Evolutionary conservation across 352 stramenopile species (phyloP).

Genomic region (Pythium folliculosum): DNA sequence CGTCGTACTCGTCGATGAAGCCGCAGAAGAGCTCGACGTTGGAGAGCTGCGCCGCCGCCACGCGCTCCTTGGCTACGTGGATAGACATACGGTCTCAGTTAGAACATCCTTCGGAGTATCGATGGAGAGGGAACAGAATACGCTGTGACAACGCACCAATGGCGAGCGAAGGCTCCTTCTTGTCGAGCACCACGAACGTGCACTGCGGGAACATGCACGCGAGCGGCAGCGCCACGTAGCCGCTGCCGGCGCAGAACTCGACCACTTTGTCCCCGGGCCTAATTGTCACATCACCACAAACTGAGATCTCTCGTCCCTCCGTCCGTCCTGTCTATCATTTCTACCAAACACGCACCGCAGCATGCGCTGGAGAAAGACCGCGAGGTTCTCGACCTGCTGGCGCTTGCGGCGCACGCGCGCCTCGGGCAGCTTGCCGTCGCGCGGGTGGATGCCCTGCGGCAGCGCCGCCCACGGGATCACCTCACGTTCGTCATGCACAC

Average conservation of each 20-base stretch:
- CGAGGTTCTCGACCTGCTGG: constrained; percentile 80
- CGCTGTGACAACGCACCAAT: constrained; percentile 45
- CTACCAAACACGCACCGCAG: constrained; percentile 38
- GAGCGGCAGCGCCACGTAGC: constrained; percentile 75
- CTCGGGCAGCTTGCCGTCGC: constrained; percentile 59
- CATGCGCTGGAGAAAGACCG: constrained; percentile 64
- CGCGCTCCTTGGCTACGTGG: constrained; percentile 53
- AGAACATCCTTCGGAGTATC: no score
- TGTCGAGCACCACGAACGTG: constrained; percentile 79
- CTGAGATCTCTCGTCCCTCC: not conserved
- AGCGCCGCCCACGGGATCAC: constrained; percentile 68
- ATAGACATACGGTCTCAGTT: not conserved
- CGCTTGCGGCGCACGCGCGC: constrained; percentile 67
- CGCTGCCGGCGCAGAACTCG: constrained; percentile 81
- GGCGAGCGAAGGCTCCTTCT: constrained; percentile 72
- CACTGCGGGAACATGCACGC: constrained; percentile 74
- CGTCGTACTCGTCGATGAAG: constrained; percentile 69
- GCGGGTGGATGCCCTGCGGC: constrained; percentile 66
- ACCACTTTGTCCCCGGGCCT: constrained; percentile 76
- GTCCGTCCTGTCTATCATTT: not conserved
- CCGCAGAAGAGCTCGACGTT: constrained; percentile 81
- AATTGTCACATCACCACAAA: no score
- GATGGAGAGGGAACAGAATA: not conserved
- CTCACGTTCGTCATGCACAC: not conserved
- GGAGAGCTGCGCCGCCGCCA: constrained; percentile 52